Evolutionary conservation across 352 stramenopile species (phyloP).

Genomic region (Phytophthora citrophthora): DNA sequence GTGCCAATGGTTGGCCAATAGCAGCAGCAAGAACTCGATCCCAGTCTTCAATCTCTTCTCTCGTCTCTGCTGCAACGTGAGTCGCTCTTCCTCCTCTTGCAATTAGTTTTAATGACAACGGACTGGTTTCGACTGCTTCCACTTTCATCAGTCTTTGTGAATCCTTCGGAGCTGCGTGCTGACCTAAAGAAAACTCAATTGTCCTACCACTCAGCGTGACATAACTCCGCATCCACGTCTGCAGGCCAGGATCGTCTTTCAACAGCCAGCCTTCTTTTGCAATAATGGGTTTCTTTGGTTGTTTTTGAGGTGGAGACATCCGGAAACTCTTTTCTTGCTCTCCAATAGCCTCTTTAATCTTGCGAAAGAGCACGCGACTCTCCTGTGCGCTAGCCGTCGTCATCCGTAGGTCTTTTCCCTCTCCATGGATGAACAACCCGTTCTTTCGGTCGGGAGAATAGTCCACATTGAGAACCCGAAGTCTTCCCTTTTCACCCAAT

Average conservation of each 20-base stretch:
- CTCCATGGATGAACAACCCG: slow-evolving; percentile 65
- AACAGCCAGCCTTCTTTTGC: slow-evolving; percentile 59
- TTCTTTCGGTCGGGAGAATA: slow-evolving; percentile 53
- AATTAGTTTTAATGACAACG: slow-evolving; percentile 24
- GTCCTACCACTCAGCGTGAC: slow-evolving; percentile 52
- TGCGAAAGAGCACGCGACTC: slow-evolving; percentile 51
- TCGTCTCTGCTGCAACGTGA: slow-evolving; percentile 34
- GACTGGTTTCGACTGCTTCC: slow-evolving; percentile 27
- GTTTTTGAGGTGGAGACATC: slow-evolving; percentile 1
- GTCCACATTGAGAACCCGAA: slow-evolving; percentile 60
- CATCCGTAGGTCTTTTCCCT: slow-evolving; percentile 70
- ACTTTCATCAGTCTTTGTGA: slow-evolving; percentile 36
- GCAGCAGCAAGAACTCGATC: slow-evolving; percentile 31
- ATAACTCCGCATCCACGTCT: slow-evolving; percentile 65
- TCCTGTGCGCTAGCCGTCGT: slow-evolving; percentile 61
- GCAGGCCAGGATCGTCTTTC: slow-evolving; percentile 28
- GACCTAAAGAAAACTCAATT: slow-evolving; percentile 59
- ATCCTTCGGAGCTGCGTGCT: slow-evolving; percentile 32
- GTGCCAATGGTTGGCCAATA: slow-evolving; percentile 21
- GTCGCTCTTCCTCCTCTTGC: slow-evolving; percentile 11
- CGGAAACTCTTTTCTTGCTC: slow-evolving; percentile 38
- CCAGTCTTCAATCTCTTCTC: slow-evolving; percentile 38
- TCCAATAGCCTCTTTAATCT: slow-evolving; percentile 51
- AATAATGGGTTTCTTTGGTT: slow-evolving; percentile 1
- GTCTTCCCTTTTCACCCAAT: slow-evolving; percentile 65